Evolutionary conservation across 2,329 filamentous ascomycete species (phyloP).

Genomic region (Tolypocladium cylindrosporum): DNA sequence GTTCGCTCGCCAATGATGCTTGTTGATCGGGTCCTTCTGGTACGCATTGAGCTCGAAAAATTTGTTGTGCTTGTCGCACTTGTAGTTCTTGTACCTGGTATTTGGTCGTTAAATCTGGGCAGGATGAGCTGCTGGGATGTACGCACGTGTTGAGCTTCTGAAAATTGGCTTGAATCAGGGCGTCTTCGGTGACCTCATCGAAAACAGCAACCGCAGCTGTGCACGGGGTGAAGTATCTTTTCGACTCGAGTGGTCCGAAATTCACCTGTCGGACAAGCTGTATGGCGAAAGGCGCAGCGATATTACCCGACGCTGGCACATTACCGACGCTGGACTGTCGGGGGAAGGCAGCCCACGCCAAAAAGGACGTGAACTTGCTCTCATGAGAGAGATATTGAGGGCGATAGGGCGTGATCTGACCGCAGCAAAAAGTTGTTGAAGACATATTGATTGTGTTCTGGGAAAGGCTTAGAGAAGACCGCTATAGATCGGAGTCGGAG

Average conservation of each 20-base stretch:
- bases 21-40: conserved; percentile 33
- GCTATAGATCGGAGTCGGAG: not conserved
- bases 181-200: conserved; percentile 23
- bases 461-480: too few relatives aligned
- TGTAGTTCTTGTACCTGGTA: conserved; percentile 36
- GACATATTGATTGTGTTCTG: too few relatives aligned
- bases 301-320: too few relatives aligned
- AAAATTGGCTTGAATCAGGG: conserved; percentile 30
- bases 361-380: conserved; percentile 13
- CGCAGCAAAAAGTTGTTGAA: conserved; percentile 16
- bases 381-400: conserved; percentile 14
- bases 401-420: conserved; percentile 11
- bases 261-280: conserved; percentile 35
- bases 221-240: conserved; percentile 27
- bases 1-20: conserved; percentile 33
- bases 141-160: conserved; percentile 33
- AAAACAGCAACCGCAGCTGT: conserved; percentile 11
- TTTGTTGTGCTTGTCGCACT: conserved; percentile 28
- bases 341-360: conserved; percentile 21
- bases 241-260: conserved; percentile 31
- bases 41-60: conserved; percentile 41
- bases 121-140: too few relatives aligned
- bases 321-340: conserved; percentile 4
- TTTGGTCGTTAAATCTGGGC: not conserved
- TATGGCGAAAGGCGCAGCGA: conserved; percentile 16